These are phyloP conservation scores for Talaromyces liani DNA, from an alignment of 495 filamentous ascomycete genomes.

Conservation along the genomic window DNA sequence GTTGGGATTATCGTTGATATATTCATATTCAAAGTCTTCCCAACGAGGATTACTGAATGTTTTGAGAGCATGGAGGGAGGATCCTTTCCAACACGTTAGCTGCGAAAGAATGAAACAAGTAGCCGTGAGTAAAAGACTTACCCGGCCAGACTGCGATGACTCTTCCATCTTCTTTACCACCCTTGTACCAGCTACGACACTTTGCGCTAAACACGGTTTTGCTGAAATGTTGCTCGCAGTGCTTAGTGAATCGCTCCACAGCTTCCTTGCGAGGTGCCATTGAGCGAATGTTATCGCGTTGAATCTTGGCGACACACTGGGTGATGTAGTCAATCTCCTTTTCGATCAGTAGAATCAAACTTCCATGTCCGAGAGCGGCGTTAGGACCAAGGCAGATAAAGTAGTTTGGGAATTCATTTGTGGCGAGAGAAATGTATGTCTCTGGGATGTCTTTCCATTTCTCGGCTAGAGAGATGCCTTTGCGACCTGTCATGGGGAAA, in stretches of 20 bases:
- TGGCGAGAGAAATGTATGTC: slow-evolving; percentile 52
- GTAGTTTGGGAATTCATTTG: slow-evolving; percentile 60
- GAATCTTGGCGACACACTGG: slow-evolving; percentile 39
- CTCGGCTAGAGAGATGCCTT: slow-evolving; percentile 38
- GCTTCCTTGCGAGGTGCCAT: slow-evolving; percentile 32
- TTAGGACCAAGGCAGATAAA: slow-evolving; percentile 48
- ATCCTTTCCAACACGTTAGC: slow-evolving; percentile 17
- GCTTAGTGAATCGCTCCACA: slow-evolving; percentile 34
- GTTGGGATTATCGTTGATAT: slow-evolving; percentile 27
- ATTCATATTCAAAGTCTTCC: slow-evolving; percentile 36
- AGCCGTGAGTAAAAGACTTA: slow-evolving; percentile 11
- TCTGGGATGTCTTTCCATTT: slow-evolving; percentile 44
- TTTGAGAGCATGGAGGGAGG: slow-evolving; percentile 33
- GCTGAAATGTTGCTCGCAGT: slow-evolving; percentile 41
- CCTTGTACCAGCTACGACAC: slow-evolving; percentile 52
- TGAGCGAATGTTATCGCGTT: slow-evolving; percentile 40
- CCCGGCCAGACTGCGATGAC: slow-evolving; percentile 38
- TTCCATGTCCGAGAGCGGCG: slow-evolving; percentile 39
- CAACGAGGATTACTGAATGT: slow-evolving; percentile 28
- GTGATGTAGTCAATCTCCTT: slow-evolving; percentile 45
- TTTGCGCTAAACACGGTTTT: slow-evolving; percentile 38
- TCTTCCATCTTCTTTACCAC: slow-evolving; percentile 26
- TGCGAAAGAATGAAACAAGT: background rate
- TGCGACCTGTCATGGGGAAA: slow-evolving; percentile 42
- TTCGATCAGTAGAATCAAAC: slow-evolving; percentile 37